Evolutionary conservation across 169 alveolate genomes (phyloP).

Genomic region (Cryptosporidium meleagridis): DNA sequence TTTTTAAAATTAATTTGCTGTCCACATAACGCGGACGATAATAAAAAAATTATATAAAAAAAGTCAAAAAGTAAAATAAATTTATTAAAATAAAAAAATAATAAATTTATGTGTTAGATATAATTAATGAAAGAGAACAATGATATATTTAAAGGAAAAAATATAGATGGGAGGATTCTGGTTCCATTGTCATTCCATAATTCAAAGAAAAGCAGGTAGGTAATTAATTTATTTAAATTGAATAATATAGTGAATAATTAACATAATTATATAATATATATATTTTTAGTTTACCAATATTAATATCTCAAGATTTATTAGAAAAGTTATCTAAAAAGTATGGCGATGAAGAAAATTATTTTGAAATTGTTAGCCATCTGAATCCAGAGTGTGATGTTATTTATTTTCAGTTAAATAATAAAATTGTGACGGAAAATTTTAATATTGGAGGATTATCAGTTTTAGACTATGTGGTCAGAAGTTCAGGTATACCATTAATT

Average conservation of each 20-base stretch:
- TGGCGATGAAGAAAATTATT: not conserved
- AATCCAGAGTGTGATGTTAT: slow-evolving; percentile 1
- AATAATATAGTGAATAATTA: not conserved
- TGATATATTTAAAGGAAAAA: not conserved
- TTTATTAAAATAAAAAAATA: not conserved
- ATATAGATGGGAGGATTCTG: slow-evolving; percentile 2
- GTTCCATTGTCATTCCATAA: slow-evolving; percentile 67
- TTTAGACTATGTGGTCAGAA: slow-evolving; percentile 12
- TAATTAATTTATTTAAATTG: not conserved
- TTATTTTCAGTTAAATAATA: not conserved
- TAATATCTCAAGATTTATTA: slow-evolving; percentile 1
- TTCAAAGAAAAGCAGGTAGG: slow-evolving; percentile 64
- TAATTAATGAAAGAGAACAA: slow-evolving; percentile 8
- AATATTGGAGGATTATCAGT: slow-evolving; percentile 18
- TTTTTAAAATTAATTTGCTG: not conserved
- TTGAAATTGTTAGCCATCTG: not conserved
- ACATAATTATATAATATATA: not conserved
- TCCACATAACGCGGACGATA: slow-evolving; percentile 30
- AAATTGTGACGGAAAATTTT: not conserved
- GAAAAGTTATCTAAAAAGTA: not conserved
- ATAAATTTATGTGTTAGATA: not conserved
- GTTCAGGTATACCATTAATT: slow-evolving; percentile 34
- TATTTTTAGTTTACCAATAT: slow-evolving; percentile 1
- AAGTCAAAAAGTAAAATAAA: not conserved
- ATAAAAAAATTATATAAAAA: not conserved